phyloP scores from a whole-genome alignment of 2,329 filamentous ascomycete species.

The Fusarium tricinctum region DNA sequence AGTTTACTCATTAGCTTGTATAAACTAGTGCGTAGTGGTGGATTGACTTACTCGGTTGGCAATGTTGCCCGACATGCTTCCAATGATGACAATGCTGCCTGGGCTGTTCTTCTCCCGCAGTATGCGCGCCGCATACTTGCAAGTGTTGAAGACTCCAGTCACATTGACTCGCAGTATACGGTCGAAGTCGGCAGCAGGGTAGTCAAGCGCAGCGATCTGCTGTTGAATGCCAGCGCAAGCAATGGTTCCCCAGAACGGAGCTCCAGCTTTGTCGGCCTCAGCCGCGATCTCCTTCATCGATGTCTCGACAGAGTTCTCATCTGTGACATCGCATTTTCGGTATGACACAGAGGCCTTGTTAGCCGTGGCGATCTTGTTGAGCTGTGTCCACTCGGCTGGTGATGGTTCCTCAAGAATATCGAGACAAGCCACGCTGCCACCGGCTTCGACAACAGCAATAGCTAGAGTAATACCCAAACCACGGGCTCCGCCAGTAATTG shows the following conservation, averaged over 20 bases:
- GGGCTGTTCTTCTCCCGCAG: slow-evolving; percentile 58
- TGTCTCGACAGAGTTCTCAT: slow-evolving; percentile 56
- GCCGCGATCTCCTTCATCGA: slow-evolving; percentile 56
- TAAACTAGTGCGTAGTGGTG: background rate
- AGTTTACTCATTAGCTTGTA: background rate
- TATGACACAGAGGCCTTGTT: slow-evolving; percentile 57
- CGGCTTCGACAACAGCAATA: slow-evolving; percentile 63
- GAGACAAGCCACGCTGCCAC: slow-evolving; percentile 63
- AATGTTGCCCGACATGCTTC: slow-evolving; percentile 64
- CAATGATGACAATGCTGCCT: slow-evolving; percentile 66
- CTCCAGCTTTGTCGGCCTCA: slow-evolving; percentile 51
- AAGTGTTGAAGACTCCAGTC: slow-evolving; percentile 77
- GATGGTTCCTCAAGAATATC: slow-evolving; percentile 59
- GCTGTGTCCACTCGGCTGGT: slow-evolving; percentile 57
- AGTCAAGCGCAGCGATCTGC: slow-evolving; percentile 61
- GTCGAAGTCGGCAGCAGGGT: slow-evolving; percentile 70
- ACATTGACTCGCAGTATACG: slow-evolving; percentile 79
- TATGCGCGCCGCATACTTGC: slow-evolving; percentile 76
- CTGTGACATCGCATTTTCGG: slow-evolving; percentile 62
- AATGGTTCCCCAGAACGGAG: slow-evolving; percentile 57
- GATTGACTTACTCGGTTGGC: slow-evolving; percentile 62
- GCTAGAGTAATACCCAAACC: slow-evolving; percentile 66
- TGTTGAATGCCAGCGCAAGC: slow-evolving; percentile 66
- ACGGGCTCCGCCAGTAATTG: slow-evolving; percentile 65
- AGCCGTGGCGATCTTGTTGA: slow-evolving; percentile 58